Evolutionary conservation across 257 asterid species (phyloP).

Genomic region (Solanum paucissectum): DNA sequence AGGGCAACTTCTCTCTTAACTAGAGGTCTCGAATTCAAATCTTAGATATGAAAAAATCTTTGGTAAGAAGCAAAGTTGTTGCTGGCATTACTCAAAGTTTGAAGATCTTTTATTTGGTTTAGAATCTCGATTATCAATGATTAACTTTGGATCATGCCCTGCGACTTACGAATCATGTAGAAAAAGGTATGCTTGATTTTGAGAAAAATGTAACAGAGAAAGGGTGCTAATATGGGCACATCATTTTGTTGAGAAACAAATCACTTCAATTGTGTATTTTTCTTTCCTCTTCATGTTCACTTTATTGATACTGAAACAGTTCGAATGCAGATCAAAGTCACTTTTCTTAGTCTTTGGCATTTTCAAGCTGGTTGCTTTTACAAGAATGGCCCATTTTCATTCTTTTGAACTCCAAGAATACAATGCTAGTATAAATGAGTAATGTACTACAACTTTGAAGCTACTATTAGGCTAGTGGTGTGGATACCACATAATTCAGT

Average conservation of each 20-base stretch:
- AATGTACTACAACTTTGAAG: not conserved
- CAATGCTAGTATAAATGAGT: not conserved
- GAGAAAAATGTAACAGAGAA: not conserved
- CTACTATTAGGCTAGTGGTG: not conserved
- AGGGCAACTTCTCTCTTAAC: no score
- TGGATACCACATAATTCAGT: not conserved
- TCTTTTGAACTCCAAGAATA: not conserved
- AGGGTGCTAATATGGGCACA: not conserved
- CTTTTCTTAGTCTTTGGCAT: not conserved
- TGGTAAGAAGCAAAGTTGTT: not conserved
- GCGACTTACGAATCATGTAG: not conserved
- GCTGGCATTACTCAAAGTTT: not conserved
- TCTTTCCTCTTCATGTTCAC: not conserved
- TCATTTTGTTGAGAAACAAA: not conserved
- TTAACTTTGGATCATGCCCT: not conserved
- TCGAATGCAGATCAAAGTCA: not conserved
- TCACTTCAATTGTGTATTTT: not conserved
- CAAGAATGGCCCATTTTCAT: not conserved
- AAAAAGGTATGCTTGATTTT: not conserved
- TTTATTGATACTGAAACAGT: not conserved
- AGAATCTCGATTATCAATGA: not conserved
- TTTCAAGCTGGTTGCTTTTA: not conserved
- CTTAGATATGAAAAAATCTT: not conserved
- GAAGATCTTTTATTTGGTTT: not conserved
- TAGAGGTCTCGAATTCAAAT: no score